Evolutionary conservation across 1,284 basidiomycete species (phyloP).

Genomic region (Cryptococcus hybrid): DNA sequence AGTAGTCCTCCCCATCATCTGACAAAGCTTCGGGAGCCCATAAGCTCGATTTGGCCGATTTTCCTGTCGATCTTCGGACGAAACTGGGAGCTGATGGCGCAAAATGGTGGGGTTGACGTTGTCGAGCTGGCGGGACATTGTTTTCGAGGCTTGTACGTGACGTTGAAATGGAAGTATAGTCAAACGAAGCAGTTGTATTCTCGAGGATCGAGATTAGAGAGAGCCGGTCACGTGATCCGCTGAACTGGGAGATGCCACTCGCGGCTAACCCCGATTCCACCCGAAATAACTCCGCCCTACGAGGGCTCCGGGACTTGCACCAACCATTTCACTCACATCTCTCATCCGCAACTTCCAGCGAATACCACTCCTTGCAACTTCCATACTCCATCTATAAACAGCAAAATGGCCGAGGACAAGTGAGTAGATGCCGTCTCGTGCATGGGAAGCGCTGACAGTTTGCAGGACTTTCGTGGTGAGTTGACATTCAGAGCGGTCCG

Average conservation of each 20-base stretch:
- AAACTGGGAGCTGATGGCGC: slow-evolving; percentile 20
- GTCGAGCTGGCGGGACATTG: slow-evolving; percentile 42
- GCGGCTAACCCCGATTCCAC: background rate
- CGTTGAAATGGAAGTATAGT: background rate
- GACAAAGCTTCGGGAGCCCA: slow-evolving; percentile 15
- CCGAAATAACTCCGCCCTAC: slow-evolving; percentile 2
- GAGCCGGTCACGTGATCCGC: too few species aligned
- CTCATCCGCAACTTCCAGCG: background rate
- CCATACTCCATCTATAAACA: background rate
- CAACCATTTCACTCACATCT: background rate
- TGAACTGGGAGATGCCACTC: too few species aligned
- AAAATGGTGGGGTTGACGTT: slow-evolving; percentile 46
- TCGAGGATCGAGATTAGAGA: too few species aligned
- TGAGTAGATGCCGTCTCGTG: slow-evolving; percentile 15
- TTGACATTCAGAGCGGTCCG: background rate
- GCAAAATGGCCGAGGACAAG: slow-evolving; percentile 42
- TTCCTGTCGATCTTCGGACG: slow-evolving; percentile 9
- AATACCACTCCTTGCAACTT: too few species aligned
- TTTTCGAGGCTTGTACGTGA: background rate
- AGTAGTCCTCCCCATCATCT: slow-evolving; percentile 46
- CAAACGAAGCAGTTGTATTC: background rate
- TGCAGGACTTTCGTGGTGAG: slow-evolving; percentile 47
- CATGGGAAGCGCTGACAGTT: slow-evolving; percentile 5
- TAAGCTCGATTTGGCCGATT: slow-evolving; percentile 23
- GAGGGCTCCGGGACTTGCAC: background rate